phyloP scores from a whole-genome alignment of 2,329 filamentous ascomycete genomes.

The Dactylellina drechsleri region DNA sequence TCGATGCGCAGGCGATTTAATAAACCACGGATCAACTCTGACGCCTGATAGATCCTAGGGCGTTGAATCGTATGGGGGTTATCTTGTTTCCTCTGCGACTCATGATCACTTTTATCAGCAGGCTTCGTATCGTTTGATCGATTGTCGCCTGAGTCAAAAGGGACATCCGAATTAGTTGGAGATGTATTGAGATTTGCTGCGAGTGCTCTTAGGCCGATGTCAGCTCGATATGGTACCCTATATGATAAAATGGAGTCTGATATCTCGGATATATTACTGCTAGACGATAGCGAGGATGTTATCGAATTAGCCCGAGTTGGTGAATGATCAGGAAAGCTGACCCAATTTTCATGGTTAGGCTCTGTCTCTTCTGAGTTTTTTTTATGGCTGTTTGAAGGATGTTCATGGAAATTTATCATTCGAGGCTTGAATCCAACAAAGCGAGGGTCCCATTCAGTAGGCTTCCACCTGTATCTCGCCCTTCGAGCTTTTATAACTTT shows the following conservation, averaged over 20 bases:
- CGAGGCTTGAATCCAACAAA: constrained; percentile 27
- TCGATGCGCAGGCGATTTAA: background rate
- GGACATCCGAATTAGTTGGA: too few species aligned
- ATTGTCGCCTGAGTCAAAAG: too few species aligned
- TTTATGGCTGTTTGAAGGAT: background rate
- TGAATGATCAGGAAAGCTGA: background rate
- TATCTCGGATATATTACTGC: background rate
- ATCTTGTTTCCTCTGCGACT: too few species aligned
- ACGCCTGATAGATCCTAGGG: background rate
- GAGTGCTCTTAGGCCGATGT: background rate
- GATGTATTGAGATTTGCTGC: too few species aligned
- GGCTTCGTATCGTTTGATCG: too few species aligned
- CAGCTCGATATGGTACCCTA: background rate
- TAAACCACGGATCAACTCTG: background rate
- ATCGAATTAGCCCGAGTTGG: constrained; percentile 40
- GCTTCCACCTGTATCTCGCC: background rate
- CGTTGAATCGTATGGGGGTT: too few species aligned
- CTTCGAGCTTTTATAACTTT: background rate
- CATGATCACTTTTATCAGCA: too few species aligned
- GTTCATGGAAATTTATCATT: constrained; percentile 31
- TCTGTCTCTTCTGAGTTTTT: background rate
- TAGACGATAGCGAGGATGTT: constrained; percentile 20
- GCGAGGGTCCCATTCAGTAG: constrained; percentile 16
- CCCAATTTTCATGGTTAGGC: constrained; percentile 12
- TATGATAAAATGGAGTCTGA: background rate